Base-by-base conservation (phyloP, 371 early-diverging fungal genomes). In the Actinomortierella ambigua region DNA sequence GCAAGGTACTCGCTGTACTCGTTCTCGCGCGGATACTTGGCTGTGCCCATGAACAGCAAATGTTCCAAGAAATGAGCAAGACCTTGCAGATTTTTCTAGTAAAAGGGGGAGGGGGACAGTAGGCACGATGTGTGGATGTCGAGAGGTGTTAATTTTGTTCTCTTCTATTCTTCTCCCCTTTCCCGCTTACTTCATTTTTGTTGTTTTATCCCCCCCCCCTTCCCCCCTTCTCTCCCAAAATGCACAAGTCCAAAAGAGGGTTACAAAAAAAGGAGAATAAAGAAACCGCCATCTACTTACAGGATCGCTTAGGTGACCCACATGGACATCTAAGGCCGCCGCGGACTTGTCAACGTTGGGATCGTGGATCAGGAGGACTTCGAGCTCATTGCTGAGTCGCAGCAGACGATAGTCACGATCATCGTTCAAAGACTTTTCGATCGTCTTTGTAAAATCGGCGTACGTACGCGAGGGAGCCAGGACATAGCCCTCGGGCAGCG, bases 31-130 rank as follows among this genome's bases (percentile, higher is more conserved):
- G 97, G 98, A 76, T 96, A 97, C 79, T 94, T 92, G 62, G 56
- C 79, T 6, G 84, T 86, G 43, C 87, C 87, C 95, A 98, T 91
- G 77, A 98, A 97, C 43, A 97, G 81, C 73, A 99, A 76, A 77
- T 99, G 99, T 77, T 99, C 99, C 75, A 94, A 93, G 75, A 99
- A 99, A 80, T 99, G 99, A 14, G 99, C 98, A 60, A 99, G 79
- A 0, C 99, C 99, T 67, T 90, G 92, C 42, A 90, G 79, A 53
- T 86, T 85, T 50, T 81, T 73, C 81, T 81, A 75, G n/a, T n/a
- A n/a, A n/a, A n/a, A n/a, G n/a, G n/a, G n/a, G n/a, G n/a, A n/a
- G n/a, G n/a, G n/a, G n/a, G n/a, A n/a, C n/a, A n/a, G n/a, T n/a
- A n/a, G n/a, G n/a, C n/a, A n/a, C n/a, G 46, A 44, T 1, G 46